These are phyloP conservation scores for Globisporangium echinulatum DNA, from an alignment of 352 stramenopile species.

Conservation along the genomic window DNA sequence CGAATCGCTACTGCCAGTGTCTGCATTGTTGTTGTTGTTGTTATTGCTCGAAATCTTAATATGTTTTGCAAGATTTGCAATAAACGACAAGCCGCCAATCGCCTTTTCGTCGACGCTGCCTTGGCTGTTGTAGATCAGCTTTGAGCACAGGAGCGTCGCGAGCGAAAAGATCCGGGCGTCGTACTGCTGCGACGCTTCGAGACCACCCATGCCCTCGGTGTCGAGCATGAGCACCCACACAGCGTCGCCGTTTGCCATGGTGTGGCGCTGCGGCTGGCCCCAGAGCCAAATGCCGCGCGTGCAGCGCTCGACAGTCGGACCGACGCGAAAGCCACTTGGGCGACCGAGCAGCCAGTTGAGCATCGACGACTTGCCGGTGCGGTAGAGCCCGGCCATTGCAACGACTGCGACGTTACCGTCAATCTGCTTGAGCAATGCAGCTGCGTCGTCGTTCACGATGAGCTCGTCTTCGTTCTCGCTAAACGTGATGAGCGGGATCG, in stretches of 20 bases:
- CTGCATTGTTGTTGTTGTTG: background rate
- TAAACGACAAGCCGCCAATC: slow-evolving; percentile 79
- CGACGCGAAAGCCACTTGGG: slow-evolving; percentile 69
- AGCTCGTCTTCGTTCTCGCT: slow-evolving; percentile 76
- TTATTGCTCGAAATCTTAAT: slow-evolving; percentile 42
- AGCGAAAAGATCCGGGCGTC: slow-evolving; percentile 86
- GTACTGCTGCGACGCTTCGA: slow-evolving; percentile 83
- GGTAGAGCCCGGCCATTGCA: slow-evolving; percentile 82
- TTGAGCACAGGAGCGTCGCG: slow-evolving; percentile 78
- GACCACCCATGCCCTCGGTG: slow-evolving; percentile 78
- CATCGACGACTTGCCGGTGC: slow-evolving; percentile 85
- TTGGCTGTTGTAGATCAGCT: slow-evolving; percentile 87
- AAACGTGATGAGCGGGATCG: slow-evolving; percentile 83
- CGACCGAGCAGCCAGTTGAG: slow-evolving; percentile 82
- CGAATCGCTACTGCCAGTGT: no score
- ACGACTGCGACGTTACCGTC: slow-evolving; percentile 73
- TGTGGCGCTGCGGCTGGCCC: slow-evolving; percentile 54
- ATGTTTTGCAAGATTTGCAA: slow-evolving; percentile 82
- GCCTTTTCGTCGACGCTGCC: slow-evolving; percentile 83
- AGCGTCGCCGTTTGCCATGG: slow-evolving; percentile 54
- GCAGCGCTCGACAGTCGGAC: slow-evolving; percentile 75
- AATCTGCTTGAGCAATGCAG: slow-evolving; percentile 60
- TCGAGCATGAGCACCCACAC: slow-evolving; percentile 84
- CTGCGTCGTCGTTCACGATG: slow-evolving; percentile 73
- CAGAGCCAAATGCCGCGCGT: slow-evolving; percentile 87